Base-by-base conservation (phyloP, 768 basidiomycete species). In the Leccinum disarticulatum region DNA sequence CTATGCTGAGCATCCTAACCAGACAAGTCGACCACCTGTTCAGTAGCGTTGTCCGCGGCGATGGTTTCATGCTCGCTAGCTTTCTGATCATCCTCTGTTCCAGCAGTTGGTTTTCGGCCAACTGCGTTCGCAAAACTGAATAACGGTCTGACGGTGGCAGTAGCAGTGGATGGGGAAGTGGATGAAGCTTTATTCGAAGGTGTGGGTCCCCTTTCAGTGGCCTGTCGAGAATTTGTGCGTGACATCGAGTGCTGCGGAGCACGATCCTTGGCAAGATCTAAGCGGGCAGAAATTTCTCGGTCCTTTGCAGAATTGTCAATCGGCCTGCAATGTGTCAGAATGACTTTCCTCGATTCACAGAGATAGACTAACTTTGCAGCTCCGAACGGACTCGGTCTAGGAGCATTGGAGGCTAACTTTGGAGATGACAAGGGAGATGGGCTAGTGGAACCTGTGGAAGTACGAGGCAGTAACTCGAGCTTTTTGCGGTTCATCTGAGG, bases 121-220 rank as follows among this genome's bases (percentile, higher is more conserved):
- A 90, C 89, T 41, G 87, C 93, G 56, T 80, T 87, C 0, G 93
- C 92, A 66, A 95, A 95, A 69, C 91, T 93, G 64, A 94, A 78
- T 5, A 82, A 79, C 0, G 91, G 87, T 56, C 90, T 81, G 14
- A 93, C 84, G 52, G 85, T 79, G 9, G 48, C 25, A 35, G 64
- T 27, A 25, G 50, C 17, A 36, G 52, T 55, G 43, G 65, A 46
- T n/a, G 63, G 50, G 62, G 43, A 72, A 70, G 51, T 71, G 63
- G 59, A 78, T 66, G 47, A 76, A 75, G 52, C 73, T 69, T 46
- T 79, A 61, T 60, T 54, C 22, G 48, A 72, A 66, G 58, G 66
- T 64, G 58, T 70, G 54, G 36, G 52, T 41, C 67, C 71, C 47
- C 87, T 79, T 55, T 87, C 85, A 31, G 79, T 73, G 6, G 81